Evolutionary conservation across 2,329 filamentous ascomycete genomes (phyloP).

Genomic region (Hirsutella minnesotensis): DNA sequence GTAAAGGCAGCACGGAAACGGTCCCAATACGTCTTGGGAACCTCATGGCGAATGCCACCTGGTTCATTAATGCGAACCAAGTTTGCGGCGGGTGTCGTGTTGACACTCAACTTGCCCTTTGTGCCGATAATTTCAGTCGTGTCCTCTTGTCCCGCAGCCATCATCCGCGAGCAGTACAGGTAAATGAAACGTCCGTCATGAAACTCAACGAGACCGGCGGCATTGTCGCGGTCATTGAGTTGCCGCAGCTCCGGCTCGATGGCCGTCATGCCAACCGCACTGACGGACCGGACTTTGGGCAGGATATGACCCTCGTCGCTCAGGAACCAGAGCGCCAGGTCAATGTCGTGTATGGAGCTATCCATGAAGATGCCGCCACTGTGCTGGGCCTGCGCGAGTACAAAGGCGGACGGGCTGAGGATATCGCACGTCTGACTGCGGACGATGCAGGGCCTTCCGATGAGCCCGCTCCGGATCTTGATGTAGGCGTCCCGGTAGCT

Average conservation of each 20-base stretch:
- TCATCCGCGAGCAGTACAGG: conserved; percentile 53
- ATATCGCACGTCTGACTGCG: conserved; percentile 58
- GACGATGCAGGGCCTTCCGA: conserved; percentile 48
- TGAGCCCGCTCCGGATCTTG: conserved; percentile 39
- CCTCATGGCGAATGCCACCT: conserved; percentile 37
- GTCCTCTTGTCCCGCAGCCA: conserved; percentile 56
- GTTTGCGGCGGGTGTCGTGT: conserved; percentile 41
- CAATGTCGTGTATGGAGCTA: conserved; percentile 56
- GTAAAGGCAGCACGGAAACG: conserved; percentile 52
- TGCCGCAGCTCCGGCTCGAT: conserved; percentile 14
- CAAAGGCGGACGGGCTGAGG: conserved; percentile 52
- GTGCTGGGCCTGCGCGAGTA: conserved; percentile 52
- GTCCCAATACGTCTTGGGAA: conserved; percentile 51
- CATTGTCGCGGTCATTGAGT: conserved; percentile 18
- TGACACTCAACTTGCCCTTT: conserved; percentile 49
- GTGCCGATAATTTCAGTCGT: conserved; percentile 57
- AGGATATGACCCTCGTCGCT: conserved; percentile 12
- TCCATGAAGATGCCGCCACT: conserved; percentile 59
- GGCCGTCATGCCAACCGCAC: conserved; percentile 15
- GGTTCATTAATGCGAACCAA: conserved; percentile 43
- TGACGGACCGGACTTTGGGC: conserved; percentile 14
- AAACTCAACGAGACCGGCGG: conserved; percentile 50
- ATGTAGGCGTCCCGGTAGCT: conserved; percentile 49
- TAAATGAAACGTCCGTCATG: conserved; percentile 51
- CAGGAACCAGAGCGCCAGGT: conserved; percentile 17